Evolutionary conservation across 352 stramenopile species (phyloP), one percentile per base, ranked within the genome.

Genomic region (Globisporangium radiosum): DNA sequence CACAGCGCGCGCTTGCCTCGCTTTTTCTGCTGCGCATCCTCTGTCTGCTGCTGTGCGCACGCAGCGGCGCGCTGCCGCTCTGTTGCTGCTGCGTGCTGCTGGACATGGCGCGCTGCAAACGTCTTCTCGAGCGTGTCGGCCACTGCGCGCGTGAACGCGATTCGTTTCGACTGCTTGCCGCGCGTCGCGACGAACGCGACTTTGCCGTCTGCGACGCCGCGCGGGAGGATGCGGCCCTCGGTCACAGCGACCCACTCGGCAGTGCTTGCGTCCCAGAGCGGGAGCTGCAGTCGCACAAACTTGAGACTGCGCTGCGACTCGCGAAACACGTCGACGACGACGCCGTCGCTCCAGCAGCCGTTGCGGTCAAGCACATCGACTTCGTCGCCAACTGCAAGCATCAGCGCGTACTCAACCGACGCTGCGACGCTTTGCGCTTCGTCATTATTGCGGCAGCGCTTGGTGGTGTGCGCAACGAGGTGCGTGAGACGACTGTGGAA

Each of bases 351-450:
- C 86, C 86, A 95, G 54, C 79, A 87, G 5, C 78, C 81, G 36
- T 86, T 87, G 42, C 72, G 68, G 65, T 95, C 86, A 15, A 95
- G 63, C 47, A 89, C 82, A 59, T 95, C 86, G 37, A 91, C 75
- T 47, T 81, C 72, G 52, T 94, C 82, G 5, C 84, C 86, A 6
- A 75, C 54, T 61, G 70, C 59, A 52, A 86, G 60, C 52, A 70
- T 60, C 57, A 90, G 58, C 15, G 77, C 73, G 66, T 83, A 91
- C 60, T 92, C 81, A 37, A 90, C 71, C 3, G 84, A 92, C 19
- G 75, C 81, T 9, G 64, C 77, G 7, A 92, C 76, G 1, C 70
- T 68, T 4, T 63, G 40, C 19, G 53, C 56, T 50, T 74, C 62
- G 36, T 64, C 52, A 9, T 33, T 14, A 25, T 59, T 60, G 19